Evolutionary conservation across 805 yeast species (phyloP).

Genomic region (Barnettozyma pratensis): DNA sequence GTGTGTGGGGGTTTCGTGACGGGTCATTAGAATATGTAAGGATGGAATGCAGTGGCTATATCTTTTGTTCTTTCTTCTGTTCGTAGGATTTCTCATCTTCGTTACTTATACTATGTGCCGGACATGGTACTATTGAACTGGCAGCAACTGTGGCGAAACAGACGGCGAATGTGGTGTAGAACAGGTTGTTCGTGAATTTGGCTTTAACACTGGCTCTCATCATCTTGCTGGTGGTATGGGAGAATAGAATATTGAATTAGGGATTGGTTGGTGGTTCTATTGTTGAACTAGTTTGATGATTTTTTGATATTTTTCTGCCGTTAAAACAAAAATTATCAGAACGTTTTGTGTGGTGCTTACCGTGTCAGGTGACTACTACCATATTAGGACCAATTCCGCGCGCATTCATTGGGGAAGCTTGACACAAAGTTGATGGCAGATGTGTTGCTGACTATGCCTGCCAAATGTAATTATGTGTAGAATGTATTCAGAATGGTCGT

Average conservation of each 20-base stretch:
- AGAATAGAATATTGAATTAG: neutral
- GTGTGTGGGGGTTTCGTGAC: neutral
- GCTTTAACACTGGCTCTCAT: slow-evolving; percentile 52
- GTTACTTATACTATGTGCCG: slow-evolving; percentile 37
- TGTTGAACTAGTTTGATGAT: neutral
- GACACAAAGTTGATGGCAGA: too few species aligned
- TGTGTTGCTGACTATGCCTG: too few species aligned
- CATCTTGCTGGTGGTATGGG: neutral
- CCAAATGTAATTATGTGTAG: too few species aligned
- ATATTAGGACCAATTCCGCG: too few species aligned
- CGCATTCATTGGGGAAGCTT: too few species aligned
- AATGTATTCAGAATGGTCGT: too few species aligned
- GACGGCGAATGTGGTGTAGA: slow-evolving; percentile 57
- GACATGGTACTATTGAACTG: slow-evolving; percentile 38
- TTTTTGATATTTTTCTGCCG: too few species aligned
- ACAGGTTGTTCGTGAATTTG: slow-evolving; percentile 46
- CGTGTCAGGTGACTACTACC: neutral
- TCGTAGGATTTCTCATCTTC: slow-evolving; percentile 31
- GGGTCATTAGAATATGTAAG: neutral
- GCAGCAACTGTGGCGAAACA: slow-evolving; percentile 44
- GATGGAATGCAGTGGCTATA: neutral
- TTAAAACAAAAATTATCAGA: neutral
- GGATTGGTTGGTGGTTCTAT: neutral
- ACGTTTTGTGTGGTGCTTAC: neutral
- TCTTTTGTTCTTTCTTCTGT: slow-evolving; percentile 9